Evolutionary conservation across 2,329 filamentous ascomycete species (phyloP), one percentile per base, ranked within the genome.

Genomic region (Thielaviopsis punctulata): DNA sequence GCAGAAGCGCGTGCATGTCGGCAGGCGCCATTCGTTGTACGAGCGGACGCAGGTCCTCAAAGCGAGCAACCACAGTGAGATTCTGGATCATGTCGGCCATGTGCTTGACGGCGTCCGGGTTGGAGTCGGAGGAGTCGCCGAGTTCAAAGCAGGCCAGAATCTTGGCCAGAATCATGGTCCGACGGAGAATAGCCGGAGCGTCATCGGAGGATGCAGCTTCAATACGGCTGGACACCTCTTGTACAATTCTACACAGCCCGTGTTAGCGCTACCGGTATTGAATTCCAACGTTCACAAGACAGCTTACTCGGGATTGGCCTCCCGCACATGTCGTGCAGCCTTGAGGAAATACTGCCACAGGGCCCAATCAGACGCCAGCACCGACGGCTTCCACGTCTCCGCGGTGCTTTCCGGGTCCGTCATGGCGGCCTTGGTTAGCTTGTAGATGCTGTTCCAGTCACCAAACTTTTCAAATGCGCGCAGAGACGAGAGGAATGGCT

Each of bases 381-480:
- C 64, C 2, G 65, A 69, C 0, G 67, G 63, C 7, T 63, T 61
- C 0, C 66, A 63, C 3, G 62, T 61, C 1, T 61, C 64, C 0
- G 63, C 60, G 1, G 45, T 55, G 41, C 67, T 65, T 8, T 70
- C 64, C 0, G 64, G 63, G 0, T 61, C 59, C 1, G 61, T 65
- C 5, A 76, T 58, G n/a, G 68, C 71, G 1, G 68, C 62, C 2
- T 62, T 63, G 57, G 71, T 75, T 2, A 75, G 58, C 5, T 64
- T 57, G 53, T 69, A 75, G 4, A 72, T 62, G 0, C 59, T 59
- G 4, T 64, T 60, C 69, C 71, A 75, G 22, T 70, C 62, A 8
- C 62, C 60, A 5, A 65, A 62, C 1, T 59, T 57, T n/a, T 66
- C 64, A 9, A 71, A 63, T 9, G 62, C 64, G 4, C 60, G 54